Base-by-base conservation (phyloP, 257 asterid species). In the Galeopsis tetrahit region DNA sequence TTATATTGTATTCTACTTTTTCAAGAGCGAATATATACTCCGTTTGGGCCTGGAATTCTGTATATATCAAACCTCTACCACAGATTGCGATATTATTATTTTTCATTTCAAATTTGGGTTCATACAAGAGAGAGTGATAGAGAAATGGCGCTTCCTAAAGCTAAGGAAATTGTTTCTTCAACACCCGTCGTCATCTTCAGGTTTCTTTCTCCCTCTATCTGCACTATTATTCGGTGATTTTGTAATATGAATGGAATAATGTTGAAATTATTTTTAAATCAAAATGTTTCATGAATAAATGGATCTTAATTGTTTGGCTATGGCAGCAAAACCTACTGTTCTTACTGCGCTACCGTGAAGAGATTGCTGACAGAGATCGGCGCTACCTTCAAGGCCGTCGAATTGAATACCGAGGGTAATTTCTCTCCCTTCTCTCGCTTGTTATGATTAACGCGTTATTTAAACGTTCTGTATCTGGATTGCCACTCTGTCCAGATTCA, bases 321-420 rank as follows among this genome's bases (percentile, higher is more conserved):
- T 70, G 32, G 77, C 96, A 93, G 97, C 96, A 93, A 93, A 75
- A 69, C 89, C 66, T 84, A 65, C 82, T 93, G 98, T 68, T 90
- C 98, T 3, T 93, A 17, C 79, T 89, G 97, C 84, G 73, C 61
- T 32, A 68, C 55, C 67, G 97, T 93, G 77, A 93, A 93, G 91
- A 79, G 89, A 72, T 80, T 93, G 85, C 83, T 93, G 84, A 73
- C 68, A 42, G 77, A 86, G 76, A 72, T 88, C 35, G 92, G 94
- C 40, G 96, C 93, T 14, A 74, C 91, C 60, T 93, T 70, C 86
- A 91, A 91, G 84, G 85, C 78, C 48, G 56, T 91, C 70, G 98
- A 93, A 59, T 70, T 93, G 77, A 90, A 89, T 63, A n/a, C 63
- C 0, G 96, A 93, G 75, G 73, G 97, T 93, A 62, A 77, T 7